Evolutionary conservation across 306 rosid genomes (phyloP).

Genomic region (Alnus rubra): DNA sequence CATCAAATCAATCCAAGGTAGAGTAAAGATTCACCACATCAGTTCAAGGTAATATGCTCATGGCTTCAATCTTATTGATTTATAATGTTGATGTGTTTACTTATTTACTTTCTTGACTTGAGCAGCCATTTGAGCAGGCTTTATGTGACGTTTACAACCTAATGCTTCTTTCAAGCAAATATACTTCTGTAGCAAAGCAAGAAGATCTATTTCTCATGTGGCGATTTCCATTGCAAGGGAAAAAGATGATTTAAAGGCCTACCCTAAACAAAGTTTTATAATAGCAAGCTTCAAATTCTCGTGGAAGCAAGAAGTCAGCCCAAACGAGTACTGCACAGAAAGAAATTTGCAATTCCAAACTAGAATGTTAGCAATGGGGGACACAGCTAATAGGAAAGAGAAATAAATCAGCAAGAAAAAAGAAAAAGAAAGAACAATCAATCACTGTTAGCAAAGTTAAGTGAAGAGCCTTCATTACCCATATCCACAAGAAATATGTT

Average conservation of each 20-base stretch:
- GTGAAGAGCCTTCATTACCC: conserved; percentile 53
- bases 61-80: conserved; percentile 12
- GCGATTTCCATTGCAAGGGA: background rate
- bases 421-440: background rate
- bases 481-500: conserved; percentile 75
- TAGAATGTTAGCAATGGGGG: conserved; percentile 10
- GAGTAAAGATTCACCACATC: background rate
- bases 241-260: conserved; percentile 32
- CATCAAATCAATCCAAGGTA: conserved; percentile 7
- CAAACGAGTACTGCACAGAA: conserved; percentile 72
- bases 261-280: conserved; percentile 66
- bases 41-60: background rate
- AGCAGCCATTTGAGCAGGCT: background rate
- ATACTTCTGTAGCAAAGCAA: background rate
- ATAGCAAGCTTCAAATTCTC: conserved; percentile 51
- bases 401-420: background rate
- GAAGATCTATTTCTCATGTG: background rate
- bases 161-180: background rate
- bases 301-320: conserved; percentile 72
- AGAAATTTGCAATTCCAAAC: conserved; percentile 21
- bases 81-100: background rate
- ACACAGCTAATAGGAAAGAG: background rate
- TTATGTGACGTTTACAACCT: background rate
- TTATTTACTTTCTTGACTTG: too few species aligned
- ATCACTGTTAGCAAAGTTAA: conserved; percentile 16